These are phyloP conservation scores for Saccharum hybrid DNA, from an alignment of 202 grass and related monocot species.

Conservation along the genomic window DNA sequence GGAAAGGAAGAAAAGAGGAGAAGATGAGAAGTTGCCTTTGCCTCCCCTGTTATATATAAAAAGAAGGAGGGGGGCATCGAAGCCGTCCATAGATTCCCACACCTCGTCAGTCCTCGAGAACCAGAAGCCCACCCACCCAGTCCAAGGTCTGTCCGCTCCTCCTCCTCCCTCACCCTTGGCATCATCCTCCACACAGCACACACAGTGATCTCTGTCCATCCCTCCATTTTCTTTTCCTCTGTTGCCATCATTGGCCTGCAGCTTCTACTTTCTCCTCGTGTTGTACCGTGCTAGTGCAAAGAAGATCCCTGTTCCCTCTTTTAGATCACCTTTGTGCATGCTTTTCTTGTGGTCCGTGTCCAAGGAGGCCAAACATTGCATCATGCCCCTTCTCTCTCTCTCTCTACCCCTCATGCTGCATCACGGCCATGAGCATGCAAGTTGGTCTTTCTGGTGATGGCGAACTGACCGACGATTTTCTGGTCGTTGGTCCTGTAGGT, in stretches of 20 bases:
- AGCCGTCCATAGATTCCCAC: slow-evolving; percentile 20
- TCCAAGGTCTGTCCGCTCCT: slow-evolving; percentile 44
- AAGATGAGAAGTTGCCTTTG: slow-evolving; percentile 34
- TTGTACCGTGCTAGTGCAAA: not conserved
- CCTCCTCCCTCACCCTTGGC: not conserved
- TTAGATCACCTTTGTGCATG: slow-evolving; percentile 42
- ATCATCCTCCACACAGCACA: not conserved
- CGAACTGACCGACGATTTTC: not conserved
- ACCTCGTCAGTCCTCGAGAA: slow-evolving; percentile 29
- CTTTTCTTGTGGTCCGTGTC: not conserved
- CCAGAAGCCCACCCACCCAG: slow-evolving; percentile 23
- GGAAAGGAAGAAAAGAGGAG: not conserved
- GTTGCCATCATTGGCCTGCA: not conserved
- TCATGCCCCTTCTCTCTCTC: not conserved
- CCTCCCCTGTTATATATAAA: slow-evolving; percentile 36
- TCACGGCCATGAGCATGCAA: not conserved
- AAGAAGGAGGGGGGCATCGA: not conserved
- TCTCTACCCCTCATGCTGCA: not conserved
- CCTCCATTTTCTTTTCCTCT: not conserved
- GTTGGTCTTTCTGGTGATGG: not conserved
- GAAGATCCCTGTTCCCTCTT: slow-evolving; percentile 18
- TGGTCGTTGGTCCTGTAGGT: not conserved
- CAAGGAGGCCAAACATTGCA: not conserved
- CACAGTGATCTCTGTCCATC: not conserved
- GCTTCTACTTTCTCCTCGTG: too few species aligned